Evolutionary conservation across 148 eudicot genomes (phyloP), one percentile per base, ranked within the genome.

Genomic region (Rhododendron ovatum): DNA sequence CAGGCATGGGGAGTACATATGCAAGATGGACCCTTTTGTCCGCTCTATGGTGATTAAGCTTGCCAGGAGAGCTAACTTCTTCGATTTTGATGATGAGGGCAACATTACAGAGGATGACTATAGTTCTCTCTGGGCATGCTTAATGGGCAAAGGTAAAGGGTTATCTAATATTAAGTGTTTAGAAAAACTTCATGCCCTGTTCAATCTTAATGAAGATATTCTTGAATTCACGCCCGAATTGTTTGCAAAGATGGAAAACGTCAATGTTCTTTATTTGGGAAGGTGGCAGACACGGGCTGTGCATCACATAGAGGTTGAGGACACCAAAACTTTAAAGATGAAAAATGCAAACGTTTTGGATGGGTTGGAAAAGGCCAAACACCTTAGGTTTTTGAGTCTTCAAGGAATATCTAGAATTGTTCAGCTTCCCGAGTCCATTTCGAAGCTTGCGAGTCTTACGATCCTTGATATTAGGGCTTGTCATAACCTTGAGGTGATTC

Each of bases 391-490:
- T 61, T 83, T 93, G 43, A 92, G 95, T 82, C 88, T 92, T 61
- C 92, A 90, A 88, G 94, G 94, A 8, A 73, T 93, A 5, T 91
- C 95, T 4, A 88, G 89, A 28, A 88, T 93, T 26, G 85, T 78
- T 6, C 53, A 57, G 85, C 90, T 93, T 78, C 91, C 87, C 7
- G 53, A 86, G 5, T 83, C 92, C 35, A 84, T 93, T 59, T 82
- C 86, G 13, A 55, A 82, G 82, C 89, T 93, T 7, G 8, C 26
- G 3, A 90, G 51, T 74, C 89, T 93, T 24, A 82, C 83, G 0
- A 87, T 91, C 3, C 81, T 93, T 15, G 95, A 93, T 71, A 88
- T 93, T 35, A 81, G 89, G 69, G 92, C 91, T 11, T 92, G 95
- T 71, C 91, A 90, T 55, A 90, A 87, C 85, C 90, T 93, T 10